Base-by-base conservation (phyloP, 805 yeast species). In the Barnettozyma californica region DNA sequence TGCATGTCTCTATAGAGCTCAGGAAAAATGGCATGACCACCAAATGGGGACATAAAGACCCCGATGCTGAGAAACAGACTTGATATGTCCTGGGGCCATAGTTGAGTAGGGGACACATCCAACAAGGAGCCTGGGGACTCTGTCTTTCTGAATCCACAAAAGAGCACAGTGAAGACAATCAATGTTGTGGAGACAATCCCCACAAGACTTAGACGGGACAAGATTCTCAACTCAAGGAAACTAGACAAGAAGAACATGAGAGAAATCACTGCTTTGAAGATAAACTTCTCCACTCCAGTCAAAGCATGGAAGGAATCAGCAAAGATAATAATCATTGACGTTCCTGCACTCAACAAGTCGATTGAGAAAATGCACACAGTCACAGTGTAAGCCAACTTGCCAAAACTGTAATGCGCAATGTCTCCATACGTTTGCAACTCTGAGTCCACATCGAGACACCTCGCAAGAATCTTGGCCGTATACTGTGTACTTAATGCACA, bases 21-120 rank as follows among this genome's bases (percentile, higher is more conserved):
- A 2, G 94, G 94, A 59, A 86, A 87, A 23, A 87, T 78, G 5
- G 94, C 88, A 66, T 87, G 94, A 0, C 94, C 92, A 6, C 94
- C 90, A 71, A 86, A 87, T 1, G 92, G 91, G 4, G 91, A 84
- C 74, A 83, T 74, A 51, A 81, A 74, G 45, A 83, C 81, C 11
- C 87, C 87, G 43, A 81, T 68, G 1, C 84, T 75, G 33, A 80
- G 64, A 9, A 78, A 59, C 9, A 81, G 54, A 44, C 70, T 68
- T 6, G 65, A 56, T 53, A 16, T 46, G 45, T 41, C 66, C 53
- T 54, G 59, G 29, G 70, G 84, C 65, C 63, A 77, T 21, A 67
- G 63, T 60, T 58, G 71, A 27, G 69, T 70, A 41, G 64, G 63
- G 46, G 80, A 79, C 33, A 75, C 75, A 40, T 66, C 64, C n/a